These are phyloP conservation scores for Jacaranda mimosifolia DNA, from an alignment of 257 asterid genomes.

Conservation along the genomic window DNA sequence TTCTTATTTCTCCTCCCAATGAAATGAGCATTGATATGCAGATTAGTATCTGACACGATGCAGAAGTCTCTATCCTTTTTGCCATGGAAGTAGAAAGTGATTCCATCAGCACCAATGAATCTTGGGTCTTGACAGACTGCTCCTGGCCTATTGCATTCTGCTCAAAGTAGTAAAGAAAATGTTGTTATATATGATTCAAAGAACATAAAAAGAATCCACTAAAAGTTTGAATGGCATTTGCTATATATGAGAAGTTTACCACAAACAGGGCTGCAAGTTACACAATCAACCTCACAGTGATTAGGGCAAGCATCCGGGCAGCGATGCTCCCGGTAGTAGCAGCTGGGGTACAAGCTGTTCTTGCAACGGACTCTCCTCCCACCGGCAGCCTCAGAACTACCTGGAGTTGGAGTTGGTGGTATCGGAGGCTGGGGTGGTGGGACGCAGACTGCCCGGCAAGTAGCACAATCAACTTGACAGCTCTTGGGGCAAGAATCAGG, in stretches of 20 bases:
- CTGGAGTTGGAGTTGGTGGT: constrained; percentile 42
- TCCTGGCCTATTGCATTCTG: constrained; percentile 82
- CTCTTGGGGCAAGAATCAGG: constrained; percentile 54
- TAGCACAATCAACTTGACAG: constrained; percentile 57
- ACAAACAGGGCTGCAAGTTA: constrained; percentile 72
- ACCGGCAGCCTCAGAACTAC: constrained; percentile 50
- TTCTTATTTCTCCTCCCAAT: constrained; percentile 69
- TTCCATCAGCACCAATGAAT: constrained; percentile 83
- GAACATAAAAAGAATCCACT: too few species aligned
- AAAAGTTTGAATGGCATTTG: too few species aligned
- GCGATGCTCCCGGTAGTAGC: constrained; percentile 46
- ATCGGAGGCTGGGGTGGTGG: constrained; percentile 18
- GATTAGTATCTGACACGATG: constrained; percentile 71
- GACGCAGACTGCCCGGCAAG: constrained; percentile 57
- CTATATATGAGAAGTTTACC: constrained; percentile 47
- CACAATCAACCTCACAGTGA: constrained; percentile 67
- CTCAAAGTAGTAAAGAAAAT: constrained; percentile 12
- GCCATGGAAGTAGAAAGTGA: constrained; percentile 94
- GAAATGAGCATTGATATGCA: constrained; percentile 89
- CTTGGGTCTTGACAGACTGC: constrained; percentile 92
- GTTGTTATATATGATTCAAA: neutral
- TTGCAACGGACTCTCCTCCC: constrained; percentile 61
- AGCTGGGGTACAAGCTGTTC: constrained; percentile 47
- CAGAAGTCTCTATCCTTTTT: constrained; percentile 72
- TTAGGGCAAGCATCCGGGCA: constrained; percentile 66